These are phyloP conservation scores for Amyloporia xantha DNA, from an alignment of 768 basidiomycete genomes.

Conservation along the genomic window DNA sequence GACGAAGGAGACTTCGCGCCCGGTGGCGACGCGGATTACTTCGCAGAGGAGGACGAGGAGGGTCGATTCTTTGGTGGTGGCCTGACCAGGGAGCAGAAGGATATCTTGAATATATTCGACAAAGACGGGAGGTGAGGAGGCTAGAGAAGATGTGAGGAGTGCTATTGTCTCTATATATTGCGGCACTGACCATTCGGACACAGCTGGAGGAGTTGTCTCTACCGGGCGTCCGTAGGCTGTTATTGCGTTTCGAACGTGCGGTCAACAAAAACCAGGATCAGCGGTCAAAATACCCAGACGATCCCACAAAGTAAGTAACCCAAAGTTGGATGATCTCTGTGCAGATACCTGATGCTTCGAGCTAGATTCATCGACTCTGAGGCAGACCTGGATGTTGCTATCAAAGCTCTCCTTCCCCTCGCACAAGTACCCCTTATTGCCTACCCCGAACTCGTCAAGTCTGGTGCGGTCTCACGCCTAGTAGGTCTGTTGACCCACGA, in stretches of 20 bases:
- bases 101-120: constrained; percentile 94
- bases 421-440: constrained; percentile 78
- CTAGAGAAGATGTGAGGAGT: constrained; percentile 53
- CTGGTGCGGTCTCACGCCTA: constrained; percentile 62
- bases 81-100: constrained; percentile 86
- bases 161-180: constrained; percentile 2
- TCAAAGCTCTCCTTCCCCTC: constrained; percentile 83
- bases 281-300: constrained; percentile 89
- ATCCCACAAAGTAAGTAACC: constrained; percentile 74
- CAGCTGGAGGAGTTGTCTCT: constrained; percentile 66
- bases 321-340: background rate
- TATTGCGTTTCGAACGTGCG: constrained; percentile 80
- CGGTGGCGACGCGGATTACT: constrained; percentile 87
- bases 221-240: constrained; percentile 61
- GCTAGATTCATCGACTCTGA: constrained; percentile 97
- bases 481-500: constrained; percentile 90
- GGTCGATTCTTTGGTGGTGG: constrained; percentile 94
- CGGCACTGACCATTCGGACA: constrained; percentile 2
- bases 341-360: constrained; percentile 6
- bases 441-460: constrained; percentile 84
- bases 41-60: constrained; percentile 85
- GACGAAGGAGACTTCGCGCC: constrained; percentile 58
- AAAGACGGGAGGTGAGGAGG: constrained; percentile 54
- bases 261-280: constrained; percentile 95
- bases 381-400: constrained; percentile 83